These are phyloP conservation scores for Pichia sp. DNA, from an alignment of 1,139 yeast species.

Conservation along the genomic window DNA sequence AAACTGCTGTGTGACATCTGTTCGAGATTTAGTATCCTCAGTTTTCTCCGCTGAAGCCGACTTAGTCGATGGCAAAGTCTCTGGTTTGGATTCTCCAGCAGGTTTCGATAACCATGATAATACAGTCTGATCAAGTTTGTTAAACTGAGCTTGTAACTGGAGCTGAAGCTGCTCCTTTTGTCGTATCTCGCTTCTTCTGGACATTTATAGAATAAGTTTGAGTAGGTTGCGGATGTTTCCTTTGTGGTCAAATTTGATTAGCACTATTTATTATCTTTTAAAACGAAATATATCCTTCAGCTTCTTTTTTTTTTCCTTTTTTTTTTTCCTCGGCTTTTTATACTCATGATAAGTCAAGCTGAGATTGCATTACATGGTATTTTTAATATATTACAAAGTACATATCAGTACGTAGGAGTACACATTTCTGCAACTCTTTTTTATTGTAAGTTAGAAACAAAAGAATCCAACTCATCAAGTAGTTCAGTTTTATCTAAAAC, in stretches of 20 bases:
- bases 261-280: too few relatives aligned
- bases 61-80: background rate
- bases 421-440: background rate
- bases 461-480: slow-evolving; percentile 22
- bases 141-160: slow-evolving; percentile 42
- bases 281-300: too few relatives aligned
- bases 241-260: too few relatives aligned
- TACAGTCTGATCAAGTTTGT: slow-evolving; percentile 37
- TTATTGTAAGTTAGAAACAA: slow-evolving; percentile 8
- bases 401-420: background rate
- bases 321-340: background rate
- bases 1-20: slow-evolving; percentile 13
- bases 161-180: slow-evolving; percentile 48
- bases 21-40: too few relatives aligned
- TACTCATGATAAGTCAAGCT: background rate
- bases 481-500: slow-evolving; percentile 59
- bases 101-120: slow-evolving; percentile 40
- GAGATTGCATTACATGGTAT: background rate
- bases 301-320: too few relatives aligned
- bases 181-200: slow-evolving; percentile 28
- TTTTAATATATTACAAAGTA: background rate
- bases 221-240: too few relatives aligned
- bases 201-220: slow-evolving; percentile 14
- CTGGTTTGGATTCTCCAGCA: background rate
- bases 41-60: background rate